Conservation (phyloP, 2,329 filamentous ascomycete genomes). For the Aureobasidium subglaciale region DNA sequence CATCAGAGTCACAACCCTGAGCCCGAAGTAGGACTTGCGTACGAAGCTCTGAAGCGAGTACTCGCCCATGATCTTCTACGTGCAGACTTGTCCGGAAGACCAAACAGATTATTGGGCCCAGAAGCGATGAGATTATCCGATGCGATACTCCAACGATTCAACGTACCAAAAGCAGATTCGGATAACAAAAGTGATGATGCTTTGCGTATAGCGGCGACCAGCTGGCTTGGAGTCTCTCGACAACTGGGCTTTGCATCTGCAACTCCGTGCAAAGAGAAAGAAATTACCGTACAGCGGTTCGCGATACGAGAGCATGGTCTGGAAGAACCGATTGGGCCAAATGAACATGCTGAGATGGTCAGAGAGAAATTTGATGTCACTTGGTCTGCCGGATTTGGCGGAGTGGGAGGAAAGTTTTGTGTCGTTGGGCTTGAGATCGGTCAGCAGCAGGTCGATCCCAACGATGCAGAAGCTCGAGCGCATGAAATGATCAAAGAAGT, state of each 20-base stretch:
- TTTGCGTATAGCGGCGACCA: conserved; percentile 34
- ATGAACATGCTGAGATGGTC: conserved; percentile 29
- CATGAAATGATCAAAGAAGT: conserved; percentile 20
- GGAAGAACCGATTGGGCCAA: conserved; percentile 25
- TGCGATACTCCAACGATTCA: conserved; percentile 34
- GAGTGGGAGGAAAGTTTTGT: conserved; percentile 36
- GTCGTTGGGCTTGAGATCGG: conserved; percentile 32
- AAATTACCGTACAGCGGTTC: conserved; percentile 37
- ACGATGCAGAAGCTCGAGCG: conserved; percentile 19
- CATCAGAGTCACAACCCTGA: neutral
- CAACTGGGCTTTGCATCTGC: conserved; percentile 33
- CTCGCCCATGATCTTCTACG: conserved; percentile 42
- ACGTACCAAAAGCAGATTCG: conserved; percentile 29
- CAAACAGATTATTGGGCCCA: conserved; percentile 33
- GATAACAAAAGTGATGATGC: conserved; percentile 30
- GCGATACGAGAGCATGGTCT: conserved; percentile 17
- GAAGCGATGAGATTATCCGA: conserved; percentile 42
- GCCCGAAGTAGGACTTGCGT: conserved; percentile 24
- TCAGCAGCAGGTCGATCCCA: conserved; percentile 9
- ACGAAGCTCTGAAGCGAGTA: conserved; percentile 39
- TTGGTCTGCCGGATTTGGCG: conserved; percentile 37
- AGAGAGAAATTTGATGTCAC: conserved; percentile 38
- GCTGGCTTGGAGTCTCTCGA: conserved; percentile 33
- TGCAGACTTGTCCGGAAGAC: conserved; percentile 35
- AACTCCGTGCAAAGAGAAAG: conserved; percentile 25